A percentile compares a stretch with the other conserved stretches of the same genome.
Conservation (phyloP, 257 asterid species). For the Eucommia ulmoides region DNA sequence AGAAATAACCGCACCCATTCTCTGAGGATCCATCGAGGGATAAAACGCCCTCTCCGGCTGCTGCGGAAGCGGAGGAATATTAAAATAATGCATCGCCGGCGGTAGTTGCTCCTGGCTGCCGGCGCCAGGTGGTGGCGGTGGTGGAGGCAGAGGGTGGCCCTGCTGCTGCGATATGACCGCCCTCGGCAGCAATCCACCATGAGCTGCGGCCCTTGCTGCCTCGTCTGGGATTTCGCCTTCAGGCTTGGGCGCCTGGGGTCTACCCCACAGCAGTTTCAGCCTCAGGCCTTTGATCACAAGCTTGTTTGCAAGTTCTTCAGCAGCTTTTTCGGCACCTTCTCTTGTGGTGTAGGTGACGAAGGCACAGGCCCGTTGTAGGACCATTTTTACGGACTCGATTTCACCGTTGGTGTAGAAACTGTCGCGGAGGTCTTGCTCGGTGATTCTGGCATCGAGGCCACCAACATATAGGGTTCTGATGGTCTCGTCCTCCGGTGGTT, state of each 20-base stretch:
- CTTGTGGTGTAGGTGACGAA: conserved; percentile 85
- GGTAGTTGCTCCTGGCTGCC: conserved; percentile 45
- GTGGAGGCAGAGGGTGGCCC: conserved; percentile 52
- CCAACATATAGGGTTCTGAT: conserved; percentile 92
- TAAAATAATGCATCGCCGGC: conserved; percentile 69
- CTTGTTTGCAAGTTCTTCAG: conserved; percentile 86
- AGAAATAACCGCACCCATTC: conserved; percentile 77
- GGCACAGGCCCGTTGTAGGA: conserved; percentile 87
- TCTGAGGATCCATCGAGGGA: conserved; percentile 98
- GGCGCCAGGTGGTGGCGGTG: too few species aligned
- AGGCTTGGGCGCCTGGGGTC: conserved; percentile 63
- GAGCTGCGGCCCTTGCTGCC: conserved; percentile 72
- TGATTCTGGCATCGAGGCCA: conserved; percentile 80
- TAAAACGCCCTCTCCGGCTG: conserved; percentile 70
- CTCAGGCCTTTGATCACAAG: conserved; percentile 82
- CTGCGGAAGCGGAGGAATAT: conserved; percentile 57
- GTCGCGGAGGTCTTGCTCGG: conserved; percentile 83
- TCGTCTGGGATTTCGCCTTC: conserved; percentile 66
- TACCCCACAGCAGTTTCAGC: conserved; percentile 91
- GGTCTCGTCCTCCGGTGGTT: conserved; percentile 92
- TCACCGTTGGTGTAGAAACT: conserved; percentile 92
- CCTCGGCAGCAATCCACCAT: conserved; percentile 81
- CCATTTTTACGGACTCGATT: conserved; percentile 86
- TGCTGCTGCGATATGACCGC: conserved; percentile 90
- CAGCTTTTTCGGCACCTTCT: conserved; percentile 96